These are phyloP conservation scores for Sporothrix euskadiensis DNA, from an alignment of 2,329 filamentous ascomycete genomes.

Conservation along the genomic window DNA sequence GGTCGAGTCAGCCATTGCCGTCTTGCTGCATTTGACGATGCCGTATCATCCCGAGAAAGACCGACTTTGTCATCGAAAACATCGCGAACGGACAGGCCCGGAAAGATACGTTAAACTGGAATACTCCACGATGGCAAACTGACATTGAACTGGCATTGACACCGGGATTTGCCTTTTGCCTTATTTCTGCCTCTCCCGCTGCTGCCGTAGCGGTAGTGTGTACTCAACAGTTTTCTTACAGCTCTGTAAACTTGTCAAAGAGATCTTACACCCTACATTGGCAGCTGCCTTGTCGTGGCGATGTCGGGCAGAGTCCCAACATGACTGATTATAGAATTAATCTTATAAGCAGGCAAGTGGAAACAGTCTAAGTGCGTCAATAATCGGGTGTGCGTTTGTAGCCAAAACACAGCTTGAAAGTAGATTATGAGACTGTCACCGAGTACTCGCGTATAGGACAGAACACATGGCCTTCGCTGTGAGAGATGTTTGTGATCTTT, in stretches of 20 bases:
- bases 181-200: not conserved
- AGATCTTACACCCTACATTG: not conserved
- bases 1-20: not conserved
- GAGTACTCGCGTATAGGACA: too few species aligned
- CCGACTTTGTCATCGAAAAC: not conserved
- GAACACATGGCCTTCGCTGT: not conserved
- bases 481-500: too few species aligned
- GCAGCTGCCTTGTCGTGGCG: constrained; percentile 2
- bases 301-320: too few species aligned
- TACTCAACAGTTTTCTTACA: not conserved
- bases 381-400: not conserved
- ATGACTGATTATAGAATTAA: not conserved
- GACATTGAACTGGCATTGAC: not conserved
- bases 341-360: not conserved
- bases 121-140: not conserved
- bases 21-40: not conserved
- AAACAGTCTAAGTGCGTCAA: not conserved
- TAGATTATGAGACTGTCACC: too few species aligned
- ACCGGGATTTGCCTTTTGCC: not conserved
- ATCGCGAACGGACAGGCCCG: not conserved
- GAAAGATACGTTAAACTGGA: not conserved
- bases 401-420: not conserved
- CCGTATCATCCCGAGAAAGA: not conserved
- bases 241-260: not conserved
- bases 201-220: not conserved